Evolutionary conservation across 129 eudicot genomes (phyloP).

Genomic region (Flaveria brownii): DNA sequence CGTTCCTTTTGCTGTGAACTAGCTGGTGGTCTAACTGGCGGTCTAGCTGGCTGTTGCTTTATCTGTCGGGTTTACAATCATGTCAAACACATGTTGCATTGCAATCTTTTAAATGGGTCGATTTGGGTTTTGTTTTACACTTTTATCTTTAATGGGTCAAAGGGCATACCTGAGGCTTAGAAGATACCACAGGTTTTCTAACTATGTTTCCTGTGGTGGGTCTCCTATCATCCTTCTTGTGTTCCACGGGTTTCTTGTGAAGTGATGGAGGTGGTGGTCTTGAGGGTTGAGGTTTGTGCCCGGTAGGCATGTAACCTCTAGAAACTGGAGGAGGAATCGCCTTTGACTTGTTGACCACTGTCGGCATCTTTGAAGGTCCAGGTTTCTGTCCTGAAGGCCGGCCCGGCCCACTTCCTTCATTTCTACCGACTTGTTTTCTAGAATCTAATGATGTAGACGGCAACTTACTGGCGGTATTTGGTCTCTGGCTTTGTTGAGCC

Average conservation of each 20-base stretch:
- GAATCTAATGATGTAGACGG: slow-evolving; percentile 38
- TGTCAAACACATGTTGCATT: slow-evolving; percentile 8
- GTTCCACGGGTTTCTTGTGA: slow-evolving; percentile 44
- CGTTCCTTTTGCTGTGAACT: slow-evolving; percentile 41
- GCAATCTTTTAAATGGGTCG: background rate
- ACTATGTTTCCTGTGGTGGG: slow-evolving; percentile 33
- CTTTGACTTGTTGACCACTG: slow-evolving; percentile 35
- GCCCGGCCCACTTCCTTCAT: slow-evolving; percentile 67
- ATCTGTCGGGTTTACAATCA: slow-evolving; percentile 44
- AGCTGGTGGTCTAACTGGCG: slow-evolving; percentile 22
- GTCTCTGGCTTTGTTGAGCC: slow-evolving; percentile 29
- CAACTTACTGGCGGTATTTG: slow-evolving; percentile 37
- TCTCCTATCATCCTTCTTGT: slow-evolving; percentile 39
- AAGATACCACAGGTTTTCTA: slow-evolving; percentile 44
- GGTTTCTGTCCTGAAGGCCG: slow-evolving; percentile 58
- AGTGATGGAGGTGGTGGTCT: slow-evolving; percentile 37
- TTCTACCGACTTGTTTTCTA: slow-evolving; percentile 50
- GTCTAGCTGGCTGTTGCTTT: slow-evolving; percentile 42
- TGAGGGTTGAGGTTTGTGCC: slow-evolving; percentile 41
- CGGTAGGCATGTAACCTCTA: slow-evolving; percentile 37
- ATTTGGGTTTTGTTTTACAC: background rate
- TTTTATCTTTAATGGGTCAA: background rate
- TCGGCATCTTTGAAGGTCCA: slow-evolving; percentile 44
- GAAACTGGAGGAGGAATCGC: slow-evolving; percentile 35
- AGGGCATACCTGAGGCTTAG: slow-evolving; percentile 62